Conservation (phyloP, 176 grass and related monocot species). For the Carex littledalei region DNA sequence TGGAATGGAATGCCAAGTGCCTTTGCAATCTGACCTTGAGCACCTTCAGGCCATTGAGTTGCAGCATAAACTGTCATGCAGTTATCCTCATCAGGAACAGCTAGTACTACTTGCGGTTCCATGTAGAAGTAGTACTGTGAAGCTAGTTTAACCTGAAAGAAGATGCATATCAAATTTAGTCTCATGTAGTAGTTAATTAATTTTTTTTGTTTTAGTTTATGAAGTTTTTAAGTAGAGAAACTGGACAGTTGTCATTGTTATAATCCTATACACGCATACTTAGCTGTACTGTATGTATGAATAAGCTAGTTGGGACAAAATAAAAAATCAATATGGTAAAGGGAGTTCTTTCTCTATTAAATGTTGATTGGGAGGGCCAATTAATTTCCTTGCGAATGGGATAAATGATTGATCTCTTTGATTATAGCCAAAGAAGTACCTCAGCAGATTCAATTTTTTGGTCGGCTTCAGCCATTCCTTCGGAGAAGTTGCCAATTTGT, state of each 20-base stretch:
- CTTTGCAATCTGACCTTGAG: slow-evolving; percentile 42
- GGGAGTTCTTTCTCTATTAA: neutral
- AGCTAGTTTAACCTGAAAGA: slow-evolving; percentile 62
- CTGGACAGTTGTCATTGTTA: neutral
- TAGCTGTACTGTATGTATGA: neutral
- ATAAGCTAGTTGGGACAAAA: neutral
- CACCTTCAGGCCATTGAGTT: slow-evolving; percentile 34
- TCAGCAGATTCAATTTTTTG: slow-evolving; percentile 49
- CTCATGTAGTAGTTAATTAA: neutral
- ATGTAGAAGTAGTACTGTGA: slow-evolving; percentile 88
- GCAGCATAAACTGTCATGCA: slow-evolving; percentile 60
- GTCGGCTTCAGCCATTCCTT: slow-evolving; percentile 68
- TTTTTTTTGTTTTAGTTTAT: neutral
- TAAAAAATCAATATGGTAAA: neutral
- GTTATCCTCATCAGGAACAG: slow-evolving; percentile 81
- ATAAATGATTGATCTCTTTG: neutral
- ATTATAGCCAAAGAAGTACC: slow-evolving; percentile 32
- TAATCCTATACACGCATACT: neutral
- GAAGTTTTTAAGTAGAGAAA: neutral
- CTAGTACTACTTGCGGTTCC: slow-evolving; percentile 57
- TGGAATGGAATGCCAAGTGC: slow-evolving; percentile 59
- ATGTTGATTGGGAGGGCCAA: neutral
- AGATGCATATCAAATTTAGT: neutral
- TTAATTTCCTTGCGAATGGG: neutral
- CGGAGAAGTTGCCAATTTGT: slow-evolving; percentile 57